Evolutionary conservation across 2,329 filamentous ascomycete genomes (phyloP).

Genomic region (Penicillium sp.): DNA sequence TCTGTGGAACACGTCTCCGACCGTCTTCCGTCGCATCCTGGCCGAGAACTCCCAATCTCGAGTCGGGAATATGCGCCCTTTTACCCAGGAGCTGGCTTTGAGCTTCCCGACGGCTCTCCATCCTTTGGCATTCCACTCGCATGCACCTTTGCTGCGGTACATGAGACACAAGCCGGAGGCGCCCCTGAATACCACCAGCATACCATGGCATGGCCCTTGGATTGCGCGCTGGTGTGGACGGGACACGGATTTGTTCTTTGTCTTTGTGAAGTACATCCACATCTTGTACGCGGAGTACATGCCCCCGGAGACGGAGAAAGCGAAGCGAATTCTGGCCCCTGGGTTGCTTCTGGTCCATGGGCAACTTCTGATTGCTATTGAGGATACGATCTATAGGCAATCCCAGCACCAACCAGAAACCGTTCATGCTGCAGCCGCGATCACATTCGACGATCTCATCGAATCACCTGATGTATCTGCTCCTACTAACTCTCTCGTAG

Average conservation of each 20-base stretch:
- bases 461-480: constrained; percentile 67
- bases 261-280: constrained; percentile 87
- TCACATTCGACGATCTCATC: constrained; percentile 68
- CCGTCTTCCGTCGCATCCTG: constrained; percentile 69
- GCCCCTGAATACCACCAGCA: constrained; percentile 68
- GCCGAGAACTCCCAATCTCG: constrained; percentile 68
- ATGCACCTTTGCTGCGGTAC: constrained; percentile 60
- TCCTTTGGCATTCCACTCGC: constrained; percentile 61
- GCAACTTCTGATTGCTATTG: constrained; percentile 75
- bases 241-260: constrained; percentile 87
- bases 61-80: constrained; percentile 49
- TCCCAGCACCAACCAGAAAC: constrained; percentile 47
- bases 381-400: constrained; percentile 81
- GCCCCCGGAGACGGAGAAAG: constrained; percentile 54
- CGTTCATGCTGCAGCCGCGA: constrained; percentile 50
- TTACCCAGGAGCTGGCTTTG: constrained; percentile 65
- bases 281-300: constrained; percentile 74
- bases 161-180: constrained; percentile 67
- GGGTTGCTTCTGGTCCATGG: constrained; percentile 79
- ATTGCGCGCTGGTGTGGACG: constrained; percentile 80
- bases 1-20: constrained; percentile 73
- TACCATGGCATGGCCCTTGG: constrained; percentile 88
- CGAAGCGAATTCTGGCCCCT: constrained; percentile 67
- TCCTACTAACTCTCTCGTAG: constrained; percentile 63
- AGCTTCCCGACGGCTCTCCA: constrained; percentile 70